Conservation (phyloP, 2,329 filamentous ascomycete genomes). For the Colletotrichum musicola region DNA sequence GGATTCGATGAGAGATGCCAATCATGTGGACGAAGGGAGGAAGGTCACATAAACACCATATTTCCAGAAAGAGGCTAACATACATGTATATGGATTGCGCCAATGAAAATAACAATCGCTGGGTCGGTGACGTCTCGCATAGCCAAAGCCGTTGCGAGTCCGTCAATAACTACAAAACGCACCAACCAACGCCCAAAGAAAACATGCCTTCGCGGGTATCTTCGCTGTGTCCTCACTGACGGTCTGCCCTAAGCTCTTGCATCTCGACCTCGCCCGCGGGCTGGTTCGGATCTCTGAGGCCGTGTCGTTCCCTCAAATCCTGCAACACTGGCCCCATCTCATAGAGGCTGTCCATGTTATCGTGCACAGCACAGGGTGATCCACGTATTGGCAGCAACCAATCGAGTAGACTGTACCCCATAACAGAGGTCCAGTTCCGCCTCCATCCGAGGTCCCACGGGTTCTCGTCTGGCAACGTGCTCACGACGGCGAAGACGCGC, state of each 20-base stretch:
- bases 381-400: slow-evolving; percentile 84
- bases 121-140: neutral
- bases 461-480: slow-evolving; percentile 80
- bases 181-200: slow-evolving; percentile 8
- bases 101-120: neutral
- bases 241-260: slow-evolving; percentile 40
- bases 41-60: no score
- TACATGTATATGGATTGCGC: no score
- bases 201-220: slow-evolving; percentile 15
- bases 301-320: slow-evolving; percentile 62
- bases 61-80: no score
- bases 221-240: slow-evolving; percentile 6
- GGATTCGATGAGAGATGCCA: no score
- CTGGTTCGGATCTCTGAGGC: slow-evolving; percentile 45
- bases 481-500: slow-evolving; percentile 83
- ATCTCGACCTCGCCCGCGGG: slow-evolving; percentile 47
- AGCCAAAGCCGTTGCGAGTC: neutral
- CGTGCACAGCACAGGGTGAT: slow-evolving; percentile 81
- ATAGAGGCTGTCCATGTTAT: slow-evolving; percentile 75
- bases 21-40: no score
- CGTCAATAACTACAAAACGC: neutral
- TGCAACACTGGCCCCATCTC: slow-evolving; percentile 73
- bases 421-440: slow-evolving; percentile 81
- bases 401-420: slow-evolving; percentile 78
- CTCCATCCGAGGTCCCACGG: slow-evolving; percentile 83